Base-by-base conservation (phyloP, 2,329 filamentous ascomycete genomes). In the Cryoendolithus antarcticus region DNA sequence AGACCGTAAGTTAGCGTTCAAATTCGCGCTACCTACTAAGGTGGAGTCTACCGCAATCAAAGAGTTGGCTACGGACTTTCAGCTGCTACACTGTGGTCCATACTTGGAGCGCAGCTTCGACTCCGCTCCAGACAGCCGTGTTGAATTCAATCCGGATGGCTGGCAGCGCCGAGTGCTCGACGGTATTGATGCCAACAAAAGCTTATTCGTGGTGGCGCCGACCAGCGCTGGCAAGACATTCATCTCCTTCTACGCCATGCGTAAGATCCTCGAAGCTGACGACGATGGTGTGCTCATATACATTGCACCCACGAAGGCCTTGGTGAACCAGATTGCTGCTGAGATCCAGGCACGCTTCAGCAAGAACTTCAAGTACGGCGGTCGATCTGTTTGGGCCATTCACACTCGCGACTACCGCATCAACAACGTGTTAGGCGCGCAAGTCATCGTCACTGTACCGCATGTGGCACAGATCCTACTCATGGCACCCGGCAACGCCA, bases 171-270 rank as follows among this genome's bases (percentile, higher is more conserved):
- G 74, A 30, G 82, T 88, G 0, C 66, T 89, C 1, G 80, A 89
- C 45, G 72, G 75, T 30, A 77, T 88, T 29, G 82, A 89, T 55
- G 69, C 67, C 0, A 67, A 81, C 39, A 72, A 77, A 46, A 85
- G 80, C 48, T 62, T 85, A 0, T 77, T 88, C 42, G 80, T 86
- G 1, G 76, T 88, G 6, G 82, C 82, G 0, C 82, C 82, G 0
- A 89, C 82, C 0, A 83, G 77, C 15, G 78, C 83, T 0, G 83
- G 83, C 46, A 89, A 88, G 58, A 89, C 82, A 0, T 89, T 88
- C 56, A 88, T 88, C 42, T 81, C 75, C 1, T 89, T 88, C 57
- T 86, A 89, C 49, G 82, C 82, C 1, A 89, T 88, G 79, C 80
- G 82, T 51, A 77, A 83, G 52, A 65, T 86, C 1, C 63, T 89